phyloP scores from a whole-genome alignment of 1,284 basidiomycete species.

The Athelia psychrophila region DNA sequence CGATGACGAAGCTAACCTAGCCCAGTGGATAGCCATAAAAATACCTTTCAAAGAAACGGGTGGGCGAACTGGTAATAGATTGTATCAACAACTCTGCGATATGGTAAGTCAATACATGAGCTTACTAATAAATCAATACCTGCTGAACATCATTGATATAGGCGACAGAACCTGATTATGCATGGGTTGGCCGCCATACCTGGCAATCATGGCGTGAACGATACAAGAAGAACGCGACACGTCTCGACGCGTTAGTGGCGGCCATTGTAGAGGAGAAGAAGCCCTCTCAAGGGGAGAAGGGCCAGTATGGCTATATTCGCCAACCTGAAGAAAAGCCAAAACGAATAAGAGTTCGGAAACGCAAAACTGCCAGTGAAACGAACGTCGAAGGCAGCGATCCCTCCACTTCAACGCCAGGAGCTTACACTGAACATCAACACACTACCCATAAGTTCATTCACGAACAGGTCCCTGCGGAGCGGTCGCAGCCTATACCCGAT shows the following conservation, averaged over 20 bases:
- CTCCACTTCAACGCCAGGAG: not conserved
- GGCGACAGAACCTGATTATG: constrained; percentile 64
- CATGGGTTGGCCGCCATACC: constrained; percentile 78
- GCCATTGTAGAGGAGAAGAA: constrained; percentile 66
- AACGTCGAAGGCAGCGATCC: not conserved
- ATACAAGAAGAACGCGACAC: constrained; percentile 74
- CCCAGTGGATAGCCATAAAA: constrained; percentile 73
- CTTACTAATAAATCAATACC: no score
- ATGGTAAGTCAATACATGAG: constrained; percentile 38
- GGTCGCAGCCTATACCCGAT: not conserved
- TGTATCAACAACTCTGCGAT: constrained; percentile 65
- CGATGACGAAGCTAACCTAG: constrained; percentile 68
- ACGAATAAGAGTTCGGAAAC: constrained; percentile 32
- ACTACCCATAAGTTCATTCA: not conserved
- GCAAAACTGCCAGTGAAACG: not conserved
- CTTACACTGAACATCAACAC: not conserved
- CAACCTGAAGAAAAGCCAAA: constrained; percentile 56
- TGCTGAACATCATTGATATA: constrained; percentile 17
- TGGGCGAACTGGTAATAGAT: constrained; percentile 72
- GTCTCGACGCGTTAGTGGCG: constrained; percentile 62
- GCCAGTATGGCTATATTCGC: constrained; percentile 75
- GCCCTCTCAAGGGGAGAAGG: constrained; percentile 63
- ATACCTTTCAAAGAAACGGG: constrained; percentile 78
- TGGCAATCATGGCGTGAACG: constrained; percentile 87
- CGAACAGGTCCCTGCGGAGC: not conserved